Base-by-base conservation (phyloP, 116 monocot species). In the Posidonia oceanica region DNA sequence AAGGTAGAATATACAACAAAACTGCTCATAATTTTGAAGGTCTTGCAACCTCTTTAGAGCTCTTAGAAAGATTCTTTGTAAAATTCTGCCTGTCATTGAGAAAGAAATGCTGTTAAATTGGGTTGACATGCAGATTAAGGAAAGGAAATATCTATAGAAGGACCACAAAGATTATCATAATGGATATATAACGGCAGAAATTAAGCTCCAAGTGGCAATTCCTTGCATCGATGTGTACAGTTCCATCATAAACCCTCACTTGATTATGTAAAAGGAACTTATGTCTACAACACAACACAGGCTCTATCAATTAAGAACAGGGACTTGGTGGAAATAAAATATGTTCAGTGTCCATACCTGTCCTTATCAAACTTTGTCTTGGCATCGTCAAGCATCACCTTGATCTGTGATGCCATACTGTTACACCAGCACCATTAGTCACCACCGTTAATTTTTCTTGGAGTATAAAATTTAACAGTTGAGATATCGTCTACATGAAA, bases 301-400 rank as follows among this genome's bases (percentile, higher is more conserved):
- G 20, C 14, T n/a, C 14, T 18, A 7, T 36, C 7, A 29, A 37
- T 38, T 29, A 38, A 36, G 36, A 63, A 14, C 38, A 14, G 14
- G 8, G 13, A 38, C 2, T 66, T 66, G 14, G 16, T 63, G 18
- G 36, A 69, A 14, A 69, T 36, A 13, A 15, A 55, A 69, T 15
- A 23, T 55, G 53, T 51, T 72, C 42, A 51, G 20, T 55, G 53
- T 23, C 42, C 42, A 51, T 82, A 88, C 94, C 94, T 94, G 36
- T 94, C 91, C 68, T 88, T 94, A 68, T 90, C 91, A 67, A 80
- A 70, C 51, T 82, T 94, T 68, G 84, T 73, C 75, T 88, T 94
- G 65, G 77, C 73, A 55, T 88, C 88, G 67, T 88, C 79, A 36
- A 87, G 29, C 80, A 83, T 85, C n/a, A 80, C 75, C 42, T 44